Conservation (phyloP, 768 basidiomycete genomes). For the Galerina marginata region DNA sequence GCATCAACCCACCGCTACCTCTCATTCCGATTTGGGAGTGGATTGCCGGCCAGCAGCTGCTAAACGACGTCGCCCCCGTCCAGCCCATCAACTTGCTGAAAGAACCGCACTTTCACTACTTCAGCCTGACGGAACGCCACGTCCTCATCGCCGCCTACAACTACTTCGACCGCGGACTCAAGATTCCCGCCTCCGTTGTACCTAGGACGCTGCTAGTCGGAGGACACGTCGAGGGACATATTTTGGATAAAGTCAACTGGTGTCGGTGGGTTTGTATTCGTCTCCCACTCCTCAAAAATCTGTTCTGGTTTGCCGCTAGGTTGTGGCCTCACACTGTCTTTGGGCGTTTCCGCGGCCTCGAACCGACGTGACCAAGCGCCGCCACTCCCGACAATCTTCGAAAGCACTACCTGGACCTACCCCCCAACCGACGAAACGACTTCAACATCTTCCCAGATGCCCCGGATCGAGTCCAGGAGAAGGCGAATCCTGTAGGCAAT, state of each 20-base stretch:
- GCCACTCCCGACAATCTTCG: no score
- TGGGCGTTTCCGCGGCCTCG: no score
- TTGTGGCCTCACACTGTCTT: no score
- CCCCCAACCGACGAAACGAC: no score
- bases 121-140: neutral
- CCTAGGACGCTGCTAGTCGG: neutral
- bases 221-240: neutral
- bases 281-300: neutral
- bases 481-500: no score
- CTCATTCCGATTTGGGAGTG: neutral
- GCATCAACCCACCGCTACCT: neutral
- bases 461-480: no score
- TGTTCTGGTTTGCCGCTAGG: neutral
- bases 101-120: neutral
- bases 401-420: neutral
- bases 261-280: neutral
- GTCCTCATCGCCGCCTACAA: neutral
- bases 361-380: no score
- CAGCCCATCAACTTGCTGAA: neutral
- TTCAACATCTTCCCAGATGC: no score
- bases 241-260: neutral
- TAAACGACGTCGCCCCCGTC: neutral
- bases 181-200: no score
- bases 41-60: neutral
- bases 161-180: neutral